Evolutionary conservation across 1,284 basidiomycete genomes (phyloP), one percentile per base, ranked within the genome.

Genomic region (Malassezia brasiliensis): DNA sequence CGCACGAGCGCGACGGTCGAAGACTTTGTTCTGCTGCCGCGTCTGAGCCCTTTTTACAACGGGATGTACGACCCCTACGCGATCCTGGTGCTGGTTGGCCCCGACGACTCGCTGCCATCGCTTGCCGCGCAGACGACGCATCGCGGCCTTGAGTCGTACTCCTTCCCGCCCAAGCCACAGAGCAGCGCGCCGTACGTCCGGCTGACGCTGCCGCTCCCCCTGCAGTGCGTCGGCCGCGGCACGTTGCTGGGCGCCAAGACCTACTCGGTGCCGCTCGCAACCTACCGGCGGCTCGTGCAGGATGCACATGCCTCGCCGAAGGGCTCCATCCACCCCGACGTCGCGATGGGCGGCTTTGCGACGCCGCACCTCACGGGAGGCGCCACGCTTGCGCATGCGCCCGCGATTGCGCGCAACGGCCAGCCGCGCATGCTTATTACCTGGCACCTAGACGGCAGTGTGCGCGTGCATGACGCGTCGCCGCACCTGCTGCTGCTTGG

Each of bases 1-100:
- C 77, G 79, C 7, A 63, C 68, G 5, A 44, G 54, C 2, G 54
- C 60, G 36, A 39, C 55, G 10, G 66, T 69, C 17, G 67, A 90
- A 66, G 89, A 93, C 68, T 90, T 87, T 69, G 72, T 87, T 11
- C 79, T 90, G 19, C 72, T 89, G 15, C 86, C 90, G 0, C 79
- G 81, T 46, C 77, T 79, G 28, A 86, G 75, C 57, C 88, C 88
- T 1, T 85, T 89, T 73, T 86, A 85, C 69, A 77, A 79, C 39
- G 81, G 84, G 10, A 76, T 79, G 10, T 83, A 80, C 71, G 87
- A 91, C 70, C 85, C 88, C 0, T 77, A 80, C 41, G 79, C 83
- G 1, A 83, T 93, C 38, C 66, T 81, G 55, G 72, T 80, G 52
- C 76, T 72, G 10, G 53, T 65, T 15, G 69, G 64, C 30, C 53